phyloP scores from a whole-genome alignment of 129 eudicot genomes.

The Arctium lappa region DNA sequence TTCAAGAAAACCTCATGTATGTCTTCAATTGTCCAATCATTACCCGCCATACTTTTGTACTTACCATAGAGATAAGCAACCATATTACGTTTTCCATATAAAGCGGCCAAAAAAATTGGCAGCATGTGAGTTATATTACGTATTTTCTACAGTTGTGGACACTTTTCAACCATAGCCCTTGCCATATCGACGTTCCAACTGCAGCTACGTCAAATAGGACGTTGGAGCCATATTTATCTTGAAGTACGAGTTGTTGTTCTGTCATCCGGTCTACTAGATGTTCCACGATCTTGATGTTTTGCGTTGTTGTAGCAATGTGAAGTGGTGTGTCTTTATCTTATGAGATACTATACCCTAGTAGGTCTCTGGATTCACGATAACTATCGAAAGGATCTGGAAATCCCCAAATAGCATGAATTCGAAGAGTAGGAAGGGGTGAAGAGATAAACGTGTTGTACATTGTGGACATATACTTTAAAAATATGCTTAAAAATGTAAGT shows the following conservation, averaged over 20 bases:
- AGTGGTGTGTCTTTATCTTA: conserved; percentile 32
- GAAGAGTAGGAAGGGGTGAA: too few relatives aligned
- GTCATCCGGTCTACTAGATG: conserved; percentile 27
- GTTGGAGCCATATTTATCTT: conserved; percentile 21
- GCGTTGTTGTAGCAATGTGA: conserved; percentile 35
- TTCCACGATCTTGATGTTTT: conserved; percentile 23
- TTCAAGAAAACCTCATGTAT: conserved; percentile 9
- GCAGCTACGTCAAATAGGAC: conserved; percentile 29
- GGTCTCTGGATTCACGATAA: not conserved
- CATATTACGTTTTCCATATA: conserved; percentile 13
- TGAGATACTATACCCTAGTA: conserved; percentile 26
- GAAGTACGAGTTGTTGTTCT: conserved; percentile 5
- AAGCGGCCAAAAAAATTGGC: conserved; percentile 33
- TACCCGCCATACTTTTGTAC: not conserved
- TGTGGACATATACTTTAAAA: too few relatives aligned
- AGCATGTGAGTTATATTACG: not conserved
- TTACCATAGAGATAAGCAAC: conserved; percentile 24
- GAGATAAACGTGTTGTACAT: too few relatives aligned
- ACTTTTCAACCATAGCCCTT: conserved; percentile 4
- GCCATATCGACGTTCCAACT: conserved; percentile 20
- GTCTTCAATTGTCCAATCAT: conserved; percentile 8
- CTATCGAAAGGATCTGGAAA: too few relatives aligned
- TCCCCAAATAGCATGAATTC: too few relatives aligned
- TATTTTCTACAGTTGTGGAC: not conserved
- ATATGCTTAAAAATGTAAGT: too few relatives aligned